A percentile compares a stretch with the other conserved stretches of the same genome.
Conservation (phyloP, 2,329 filamentous ascomycete species). For the Fusarium compactum region DNA sequence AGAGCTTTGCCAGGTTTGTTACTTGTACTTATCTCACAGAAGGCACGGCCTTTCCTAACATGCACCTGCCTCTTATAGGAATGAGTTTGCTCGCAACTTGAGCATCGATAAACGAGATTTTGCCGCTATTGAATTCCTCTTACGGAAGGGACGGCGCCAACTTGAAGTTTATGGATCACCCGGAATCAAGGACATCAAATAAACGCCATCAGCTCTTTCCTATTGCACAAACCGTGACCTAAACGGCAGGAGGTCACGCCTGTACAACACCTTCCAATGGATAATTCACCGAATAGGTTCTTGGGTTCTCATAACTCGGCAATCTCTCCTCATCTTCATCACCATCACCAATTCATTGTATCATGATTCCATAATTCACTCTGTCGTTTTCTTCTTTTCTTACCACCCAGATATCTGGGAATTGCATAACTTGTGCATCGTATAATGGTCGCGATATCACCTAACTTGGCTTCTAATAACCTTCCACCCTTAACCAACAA, state of each 20-base stretch:
- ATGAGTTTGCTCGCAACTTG: slow-evolving; percentile 80
- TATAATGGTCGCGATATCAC: slow-evolving; percentile 49
- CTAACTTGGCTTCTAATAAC: slow-evolving; percentile 45
- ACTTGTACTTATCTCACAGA: neutral
- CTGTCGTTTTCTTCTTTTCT: neutral
- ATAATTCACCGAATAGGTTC: neutral
- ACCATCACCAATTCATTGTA: slow-evolving; percentile 28
- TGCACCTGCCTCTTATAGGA: slow-evolving; percentile 60
- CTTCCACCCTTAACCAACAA: slow-evolving; percentile 33
- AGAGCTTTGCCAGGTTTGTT: slow-evolving; percentile 71
- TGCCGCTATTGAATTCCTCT: slow-evolving; percentile 82
- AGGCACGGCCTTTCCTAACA: neutral
- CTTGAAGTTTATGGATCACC: slow-evolving; percentile 84
- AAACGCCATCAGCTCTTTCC: slow-evolving; percentile 7
- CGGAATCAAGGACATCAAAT: slow-evolving; percentile 79
- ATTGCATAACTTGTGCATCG: slow-evolving; percentile 14
- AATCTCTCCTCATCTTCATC: neutral
- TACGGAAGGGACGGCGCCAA: slow-evolving; percentile 85
- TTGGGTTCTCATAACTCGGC: neutral
- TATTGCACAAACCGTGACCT: neutral
- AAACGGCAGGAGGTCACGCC: slow-evolving; percentile 1
- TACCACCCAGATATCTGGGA: slow-evolving; percentile 44
- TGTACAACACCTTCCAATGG: slow-evolving; percentile 12
- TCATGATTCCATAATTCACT: slow-evolving; percentile 20
- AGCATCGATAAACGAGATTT: slow-evolving; percentile 86